These are phyloP conservation scores for Endoconidiophora laricicola DNA, from an alignment of 2,329 filamentous ascomycete species.

Conservation along the genomic window DNA sequence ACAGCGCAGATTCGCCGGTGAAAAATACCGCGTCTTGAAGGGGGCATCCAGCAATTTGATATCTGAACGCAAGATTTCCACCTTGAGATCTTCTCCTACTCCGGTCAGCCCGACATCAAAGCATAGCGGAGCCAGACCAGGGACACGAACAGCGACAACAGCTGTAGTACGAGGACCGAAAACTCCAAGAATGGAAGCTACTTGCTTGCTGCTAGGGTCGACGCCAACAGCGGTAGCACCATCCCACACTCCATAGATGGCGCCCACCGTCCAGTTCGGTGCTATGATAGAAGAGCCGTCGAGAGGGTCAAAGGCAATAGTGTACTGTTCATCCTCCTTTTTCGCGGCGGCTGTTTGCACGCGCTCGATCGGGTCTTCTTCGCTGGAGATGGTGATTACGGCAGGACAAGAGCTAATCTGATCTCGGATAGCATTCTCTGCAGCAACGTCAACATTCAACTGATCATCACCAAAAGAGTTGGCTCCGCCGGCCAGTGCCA, in stretches of 20 bases:
- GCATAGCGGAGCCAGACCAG: constrained; percentile 24
- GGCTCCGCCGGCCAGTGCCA: constrained; percentile 20
- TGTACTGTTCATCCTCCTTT: constrained; percentile 28
- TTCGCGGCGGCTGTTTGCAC: constrained; percentile 13
- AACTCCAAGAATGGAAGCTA: constrained; percentile 35
- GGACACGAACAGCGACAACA: constrained; percentile 35
- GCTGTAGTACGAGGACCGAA: constrained; percentile 39
- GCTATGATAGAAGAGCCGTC: constrained; percentile 46
- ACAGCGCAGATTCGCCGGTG: constrained; percentile 43
- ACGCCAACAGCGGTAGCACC: constrained; percentile 28
- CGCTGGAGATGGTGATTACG: constrained; percentile 37
- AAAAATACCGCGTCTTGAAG: constrained; percentile 39
- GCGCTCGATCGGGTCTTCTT: constrained; percentile 41
- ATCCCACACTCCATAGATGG: constrained; percentile 44
- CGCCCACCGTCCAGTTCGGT: constrained; percentile 40
- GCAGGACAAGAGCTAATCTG: constrained; percentile 24
- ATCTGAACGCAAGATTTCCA: constrained; percentile 24
- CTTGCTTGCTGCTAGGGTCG: constrained; percentile 24
- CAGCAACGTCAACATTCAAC: constrained; percentile 38
- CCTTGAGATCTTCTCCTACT: constrained; percentile 13
- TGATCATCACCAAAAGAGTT: constrained; percentile 44
- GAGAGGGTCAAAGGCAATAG: constrained; percentile 45
- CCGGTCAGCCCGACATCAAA: constrained; percentile 33
- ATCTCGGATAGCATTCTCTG: constrained; percentile 31
- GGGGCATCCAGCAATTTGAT: constrained; percentile 25